Evolutionary conservation across 371 early-diverging fungal species (phyloP).

Genomic region (Mortierella sp.): DNA sequence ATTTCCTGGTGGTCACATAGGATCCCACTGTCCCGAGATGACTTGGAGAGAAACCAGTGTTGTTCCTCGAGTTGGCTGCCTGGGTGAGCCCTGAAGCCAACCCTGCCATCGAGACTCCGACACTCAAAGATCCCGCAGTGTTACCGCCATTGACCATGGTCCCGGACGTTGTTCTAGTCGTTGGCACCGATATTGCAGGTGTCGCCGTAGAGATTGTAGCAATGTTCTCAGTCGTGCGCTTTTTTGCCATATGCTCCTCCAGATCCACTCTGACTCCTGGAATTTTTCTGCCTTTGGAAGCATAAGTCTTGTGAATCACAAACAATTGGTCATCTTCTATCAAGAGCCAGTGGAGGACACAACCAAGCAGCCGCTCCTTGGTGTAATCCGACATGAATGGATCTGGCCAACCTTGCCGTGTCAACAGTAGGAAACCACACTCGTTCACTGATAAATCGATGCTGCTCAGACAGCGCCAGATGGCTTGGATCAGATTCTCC

Average conservation of each 20-base stretch:
- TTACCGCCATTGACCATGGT: background rate
- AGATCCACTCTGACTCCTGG: slow-evolving; percentile 37
- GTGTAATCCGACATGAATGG: slow-evolving; percentile 66
- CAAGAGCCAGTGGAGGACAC: slow-evolving; percentile 65
- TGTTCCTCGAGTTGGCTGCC: slow-evolving; percentile 11
- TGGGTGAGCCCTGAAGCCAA: background rate
- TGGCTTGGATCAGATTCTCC: slow-evolving; percentile 61
- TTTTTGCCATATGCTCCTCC: slow-evolving; percentile 30
- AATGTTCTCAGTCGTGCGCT: slow-evolving; percentile 1
- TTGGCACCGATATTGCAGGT: background rate
- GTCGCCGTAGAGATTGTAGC: too few species aligned
- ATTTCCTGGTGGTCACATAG: slow-evolving; percentile 34
- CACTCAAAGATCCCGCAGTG: slow-evolving; percentile 1
- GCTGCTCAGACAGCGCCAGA: slow-evolving; percentile 64
- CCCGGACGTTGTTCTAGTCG: background rate
- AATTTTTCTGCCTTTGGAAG: slow-evolving; percentile 41
- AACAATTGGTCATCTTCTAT: slow-evolving; percentile 61
- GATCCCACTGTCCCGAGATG: slow-evolving; percentile 39
- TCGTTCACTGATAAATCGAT: slow-evolving; percentile 67
- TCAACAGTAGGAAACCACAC: slow-evolving; percentile 62
- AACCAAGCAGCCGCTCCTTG: slow-evolving; percentile 57
- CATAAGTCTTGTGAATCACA: slow-evolving; percentile 34
- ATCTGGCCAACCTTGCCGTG: slow-evolving; percentile 69
- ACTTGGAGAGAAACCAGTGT: slow-evolving; percentile 20
- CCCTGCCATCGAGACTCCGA: background rate